phyloP scores from a whole-genome alignment of 305 asterid genomes.

The Rubia peregrina region DNA sequence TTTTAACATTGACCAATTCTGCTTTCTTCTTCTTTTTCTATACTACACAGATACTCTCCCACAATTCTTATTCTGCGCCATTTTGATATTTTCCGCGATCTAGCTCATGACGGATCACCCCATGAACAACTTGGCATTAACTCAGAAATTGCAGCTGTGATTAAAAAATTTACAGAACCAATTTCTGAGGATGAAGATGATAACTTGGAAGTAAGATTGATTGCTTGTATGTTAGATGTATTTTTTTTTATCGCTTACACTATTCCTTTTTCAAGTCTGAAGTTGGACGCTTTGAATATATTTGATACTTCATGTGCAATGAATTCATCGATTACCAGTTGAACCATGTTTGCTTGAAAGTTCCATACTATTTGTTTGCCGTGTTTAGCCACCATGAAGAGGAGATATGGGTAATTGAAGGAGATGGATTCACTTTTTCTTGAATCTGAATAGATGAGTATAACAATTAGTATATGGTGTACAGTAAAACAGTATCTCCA shows the following conservation, averaged over 20 bases:
- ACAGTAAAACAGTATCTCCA: too few species aligned
- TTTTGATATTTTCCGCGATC: conserved; percentile 73
- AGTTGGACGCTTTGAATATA: background rate
- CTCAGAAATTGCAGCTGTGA: conserved; percentile 82
- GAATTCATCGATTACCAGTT: background rate
- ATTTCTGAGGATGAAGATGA: conserved; percentile 38
- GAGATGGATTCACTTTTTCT: background rate
- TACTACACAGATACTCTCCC: conserved; percentile 62
- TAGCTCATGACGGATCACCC: conserved; percentile 66
- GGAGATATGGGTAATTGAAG: background rate
- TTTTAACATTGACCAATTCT: background rate
- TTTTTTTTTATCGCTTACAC: background rate
- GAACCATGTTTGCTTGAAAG: background rate
- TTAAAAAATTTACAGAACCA: conserved; percentile 78
- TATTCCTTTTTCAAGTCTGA: background rate
- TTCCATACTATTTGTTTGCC: background rate
- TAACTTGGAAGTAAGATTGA: conserved; percentile 37
- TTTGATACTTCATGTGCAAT: background rate
- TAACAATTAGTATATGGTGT: background rate
- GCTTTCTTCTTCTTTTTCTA: conserved; percentile 16
- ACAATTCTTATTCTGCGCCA: conserved; percentile 88
- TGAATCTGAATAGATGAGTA: background rate
- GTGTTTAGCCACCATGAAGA: background rate
- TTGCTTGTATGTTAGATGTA: conserved; percentile 46
- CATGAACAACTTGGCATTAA: conserved; percentile 72